Conservation (phyloP, 257 asterid species). For the Jacaranda copaia region DNA sequence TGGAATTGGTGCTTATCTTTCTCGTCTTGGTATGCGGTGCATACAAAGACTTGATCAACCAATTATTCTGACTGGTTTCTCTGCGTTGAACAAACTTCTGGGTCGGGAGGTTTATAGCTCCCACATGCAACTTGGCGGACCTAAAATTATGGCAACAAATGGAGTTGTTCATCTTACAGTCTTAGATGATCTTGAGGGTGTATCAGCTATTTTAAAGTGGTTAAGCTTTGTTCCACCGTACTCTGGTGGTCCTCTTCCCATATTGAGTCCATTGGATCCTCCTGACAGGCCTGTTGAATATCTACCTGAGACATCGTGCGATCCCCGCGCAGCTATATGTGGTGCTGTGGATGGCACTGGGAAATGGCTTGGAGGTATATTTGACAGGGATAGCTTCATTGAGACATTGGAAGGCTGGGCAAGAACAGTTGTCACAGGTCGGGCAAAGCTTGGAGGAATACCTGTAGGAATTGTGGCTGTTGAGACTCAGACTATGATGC, state of each 20-base stretch:
- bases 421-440: conserved; percentile 93
- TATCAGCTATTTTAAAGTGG: conserved; percentile 89
- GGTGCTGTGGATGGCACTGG: conserved; percentile 71
- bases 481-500: conserved; percentile 98
- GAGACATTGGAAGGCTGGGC: conserved; percentile 99
- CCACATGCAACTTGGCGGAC: conserved; percentile 99
- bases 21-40: conserved; percentile 98
- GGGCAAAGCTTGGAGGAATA: conserved; percentile 95
- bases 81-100: conserved; percentile 92
- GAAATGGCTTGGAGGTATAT: conserved; percentile 93
- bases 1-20: conserved; percentile 96
- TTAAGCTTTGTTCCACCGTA: conserved; percentile 88
- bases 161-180: conserved; percentile 98
- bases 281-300: conserved; percentile 77
- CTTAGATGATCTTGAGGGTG: conserved; percentile 95
- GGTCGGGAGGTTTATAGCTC: conserved; percentile 98
- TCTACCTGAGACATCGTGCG: conserved; percentile 88
- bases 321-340: conserved; percentile 94
- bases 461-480: conserved; percentile 97
- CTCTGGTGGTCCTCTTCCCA: conserved; percentile 91
- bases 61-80: conserved; percentile 93
- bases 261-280: conserved; percentile 71
- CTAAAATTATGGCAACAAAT: conserved; percentile 97
- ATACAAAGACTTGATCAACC: conserved; percentile 97
- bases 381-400: conserved; percentile 84